Percentiles rank a stretch among this genome's conserved stretches.
These are phyloP conservation scores for Pythium scleroteichum DNA, from an alignment of 352 stramenopile genomes.

Conservation along the genomic window DNA sequence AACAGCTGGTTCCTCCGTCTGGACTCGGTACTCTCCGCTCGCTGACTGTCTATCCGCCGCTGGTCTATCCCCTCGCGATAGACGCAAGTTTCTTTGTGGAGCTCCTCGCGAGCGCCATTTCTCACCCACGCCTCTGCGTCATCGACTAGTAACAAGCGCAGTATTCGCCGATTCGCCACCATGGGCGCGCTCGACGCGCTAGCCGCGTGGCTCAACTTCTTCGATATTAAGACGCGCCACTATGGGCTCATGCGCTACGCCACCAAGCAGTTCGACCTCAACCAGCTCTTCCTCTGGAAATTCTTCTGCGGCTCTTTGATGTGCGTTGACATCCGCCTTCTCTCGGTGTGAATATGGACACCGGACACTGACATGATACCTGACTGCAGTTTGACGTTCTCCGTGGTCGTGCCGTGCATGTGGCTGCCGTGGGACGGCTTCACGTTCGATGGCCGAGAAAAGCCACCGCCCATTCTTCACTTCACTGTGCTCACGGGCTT, in stretches of 20 bases:
- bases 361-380: too few relatives aligned
- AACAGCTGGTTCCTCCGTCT: neutral
- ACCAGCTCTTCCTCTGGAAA: conserved; percentile 64
- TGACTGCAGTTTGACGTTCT: conserved; percentile 51
- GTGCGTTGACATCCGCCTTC: conserved; percentile 28
- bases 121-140: too few relatives aligned
- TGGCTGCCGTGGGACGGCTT: conserved; percentile 49
- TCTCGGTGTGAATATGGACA: neutral
- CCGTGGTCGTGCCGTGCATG: conserved; percentile 54
- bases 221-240: conserved; percentile 63
- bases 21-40: neutral
- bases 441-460: conserved; percentile 44
- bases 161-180: too few relatives aligned
- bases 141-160: too few relatives aligned
- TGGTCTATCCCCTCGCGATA: neutral
- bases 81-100: too few relatives aligned
- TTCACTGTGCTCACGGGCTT: conserved; percentile 44
- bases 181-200: conserved; percentile 33
- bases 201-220: conserved; percentile 68
- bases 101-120: too few relatives aligned
- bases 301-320: conserved; percentile 50
- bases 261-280: conserved; percentile 46
- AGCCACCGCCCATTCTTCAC: conserved; percentile 52
- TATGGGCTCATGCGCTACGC: conserved; percentile 46
- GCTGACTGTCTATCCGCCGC: neutral